Evolutionary conservation across 768 basidiomycete genomes (phyloP).

Genomic region (Lactarius deliciosus): DNA sequence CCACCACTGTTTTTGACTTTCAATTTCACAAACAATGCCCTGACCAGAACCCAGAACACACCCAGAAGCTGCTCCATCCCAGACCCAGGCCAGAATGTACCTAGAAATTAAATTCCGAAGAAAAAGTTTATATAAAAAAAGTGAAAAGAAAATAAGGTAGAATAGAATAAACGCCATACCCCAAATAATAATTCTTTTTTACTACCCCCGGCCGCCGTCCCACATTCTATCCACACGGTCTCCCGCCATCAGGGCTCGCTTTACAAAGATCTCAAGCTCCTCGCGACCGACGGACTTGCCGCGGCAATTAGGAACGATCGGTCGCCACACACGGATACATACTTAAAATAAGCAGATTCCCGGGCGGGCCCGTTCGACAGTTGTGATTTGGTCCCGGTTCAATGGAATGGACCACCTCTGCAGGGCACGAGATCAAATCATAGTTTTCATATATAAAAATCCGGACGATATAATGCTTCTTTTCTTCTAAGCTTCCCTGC

Average conservation of each 20-base stretch:
- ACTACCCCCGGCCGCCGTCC: slow-evolving; percentile 19
- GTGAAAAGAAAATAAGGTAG: neutral
- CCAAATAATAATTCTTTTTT: neutral
- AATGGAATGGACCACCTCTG: neutral
- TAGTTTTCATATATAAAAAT: slow-evolving; percentile 8
- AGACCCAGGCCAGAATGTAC: neutral
- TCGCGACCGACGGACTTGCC: slow-evolving; percentile 29
- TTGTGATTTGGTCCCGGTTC: slow-evolving; percentile 20
- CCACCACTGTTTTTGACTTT: slow-evolving; percentile 21
- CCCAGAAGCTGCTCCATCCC: neutral
- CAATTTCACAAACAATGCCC: slow-evolving; percentile 5
- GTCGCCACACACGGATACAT: slow-evolving; percentile 14
- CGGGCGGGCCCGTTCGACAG: slow-evolving; percentile 22
- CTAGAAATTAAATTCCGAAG: neutral
- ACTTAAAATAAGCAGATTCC: slow-evolving; percentile 27
- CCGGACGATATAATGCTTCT: slow-evolving; percentile 13
- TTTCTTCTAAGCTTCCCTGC: slow-evolving; percentile 24
- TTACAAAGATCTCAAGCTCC: slow-evolving; percentile 8
- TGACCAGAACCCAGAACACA: slow-evolving; percentile 1
- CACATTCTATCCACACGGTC: slow-evolving; percentile 2
- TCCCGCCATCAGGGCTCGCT: slow-evolving; percentile 8
- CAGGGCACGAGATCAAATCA: slow-evolving; percentile 12
- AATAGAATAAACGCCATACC: slow-evolving; percentile 1
- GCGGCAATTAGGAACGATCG: slow-evolving; percentile 30
- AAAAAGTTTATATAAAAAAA: neutral